Conservation (phyloP, 225 moss, liverwort and hornwort genomes). For the Anthoceros angustus region DNA sequence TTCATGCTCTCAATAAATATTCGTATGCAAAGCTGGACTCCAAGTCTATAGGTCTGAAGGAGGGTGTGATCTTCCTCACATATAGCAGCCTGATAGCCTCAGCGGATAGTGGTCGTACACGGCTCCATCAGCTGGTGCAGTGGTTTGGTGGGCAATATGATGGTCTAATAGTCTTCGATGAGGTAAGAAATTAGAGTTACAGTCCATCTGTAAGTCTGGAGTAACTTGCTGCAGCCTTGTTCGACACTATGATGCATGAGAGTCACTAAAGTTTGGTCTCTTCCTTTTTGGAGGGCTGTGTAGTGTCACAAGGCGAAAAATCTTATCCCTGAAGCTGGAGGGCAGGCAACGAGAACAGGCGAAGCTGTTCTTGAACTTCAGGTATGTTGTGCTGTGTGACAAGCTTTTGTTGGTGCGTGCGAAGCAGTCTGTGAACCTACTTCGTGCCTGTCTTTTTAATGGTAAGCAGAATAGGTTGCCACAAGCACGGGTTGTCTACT, state of each 20-base stretch:
- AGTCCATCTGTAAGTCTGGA: neutral
- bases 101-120: constrained; percentile 85
- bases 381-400: constrained; percentile 17
- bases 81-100: constrained; percentile 98
- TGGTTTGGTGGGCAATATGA: constrained; percentile 94
- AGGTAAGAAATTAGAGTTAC: constrained; percentile 22
- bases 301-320: constrained; percentile 99
- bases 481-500: constrained; percentile 88
- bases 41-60: constrained; percentile 73
- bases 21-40: constrained; percentile 95
- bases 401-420: neutral
- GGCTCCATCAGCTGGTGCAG: constrained; percentile 92
- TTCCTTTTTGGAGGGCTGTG: neutral
- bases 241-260: neutral
- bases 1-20: constrained; percentile 94
- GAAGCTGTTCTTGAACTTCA: constrained; percentile 97
- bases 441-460: neutral
- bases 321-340: constrained; percentile 89
- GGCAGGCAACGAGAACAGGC: constrained; percentile 83
- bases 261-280: too few relatives aligned
- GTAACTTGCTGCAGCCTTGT: neutral
- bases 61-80: constrained; percentile 92
- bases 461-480: constrained; percentile 47
- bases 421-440: neutral
- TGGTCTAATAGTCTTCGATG: constrained; percentile 94